Conservation (phyloP, 495 filamentous ascomycete genomes). For the Rhizodiscina lignyota region DNA sequence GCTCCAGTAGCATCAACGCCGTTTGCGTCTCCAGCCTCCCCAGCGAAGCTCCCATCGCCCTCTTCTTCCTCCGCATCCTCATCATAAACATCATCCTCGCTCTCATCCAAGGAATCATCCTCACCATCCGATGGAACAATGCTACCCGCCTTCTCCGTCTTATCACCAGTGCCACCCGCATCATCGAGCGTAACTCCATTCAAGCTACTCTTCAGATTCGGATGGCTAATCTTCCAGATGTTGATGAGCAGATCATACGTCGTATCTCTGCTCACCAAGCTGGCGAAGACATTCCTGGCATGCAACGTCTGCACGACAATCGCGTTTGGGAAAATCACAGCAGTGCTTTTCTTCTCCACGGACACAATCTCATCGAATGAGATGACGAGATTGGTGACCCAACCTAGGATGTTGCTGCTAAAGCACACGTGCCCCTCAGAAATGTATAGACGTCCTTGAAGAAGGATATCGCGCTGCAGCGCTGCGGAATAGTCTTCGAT, state of each 20-base stretch:
- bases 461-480: slow-evolving; percentile 84
- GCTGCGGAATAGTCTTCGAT: slow-evolving; percentile 99
- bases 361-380: slow-evolving; percentile 96
- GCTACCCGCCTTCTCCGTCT: slow-evolving; percentile 66
- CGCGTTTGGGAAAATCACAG: slow-evolving; percentile 91
- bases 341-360: slow-evolving; percentile 92
- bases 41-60: slow-evolving; percentile 37
- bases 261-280: slow-evolving; percentile 82
- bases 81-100: slow-evolving; percentile 50
- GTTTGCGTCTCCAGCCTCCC: slow-evolving; percentile 6
- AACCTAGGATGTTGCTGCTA: slow-evolving; percentile 95
- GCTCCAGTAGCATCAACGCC: slow-evolving; percentile 26
- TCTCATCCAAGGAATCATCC: slow-evolving; percentile 32
- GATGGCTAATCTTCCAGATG: slow-evolving; percentile 95
- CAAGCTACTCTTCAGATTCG: slow-evolving; percentile 68
- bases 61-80: slow-evolving; percentile 48
- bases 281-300: slow-evolving; percentile 88
- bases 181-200: slow-evolving; percentile 73
- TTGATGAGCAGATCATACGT: slow-evolving; percentile 95
- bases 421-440: slow-evolving; percentile 97
- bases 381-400: slow-evolving; percentile 93
- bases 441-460: slow-evolving; percentile 86
- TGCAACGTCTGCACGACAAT: slow-evolving; percentile 94
- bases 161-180: slow-evolving; percentile 57
- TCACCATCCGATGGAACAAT: slow-evolving; percentile 18